Percentiles rank a stretch among this genome's conserved stretches.
Evolutionary conservation across 257 asterid genomes (phyloP).

Genomic region (Solanum arcanum): DNA sequence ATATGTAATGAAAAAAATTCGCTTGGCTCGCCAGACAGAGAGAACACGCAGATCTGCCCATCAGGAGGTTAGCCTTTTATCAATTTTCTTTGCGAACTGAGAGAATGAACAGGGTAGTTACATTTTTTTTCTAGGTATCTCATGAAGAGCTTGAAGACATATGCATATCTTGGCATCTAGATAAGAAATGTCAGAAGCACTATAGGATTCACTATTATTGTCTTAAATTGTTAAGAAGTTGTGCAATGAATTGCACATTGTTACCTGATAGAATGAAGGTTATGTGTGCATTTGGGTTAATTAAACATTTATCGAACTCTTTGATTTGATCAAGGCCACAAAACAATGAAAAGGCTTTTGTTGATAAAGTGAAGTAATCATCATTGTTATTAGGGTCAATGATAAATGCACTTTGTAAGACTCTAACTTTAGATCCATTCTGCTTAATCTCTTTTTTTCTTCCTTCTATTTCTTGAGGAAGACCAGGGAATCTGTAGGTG

Average conservation of each 20-base stretch:
- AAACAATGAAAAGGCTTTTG: not conserved
- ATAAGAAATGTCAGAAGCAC: not conserved
- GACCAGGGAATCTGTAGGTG: not conserved
- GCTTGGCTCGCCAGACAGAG: slow-evolving; percentile 98
- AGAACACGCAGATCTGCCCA: slow-evolving; percentile 98
- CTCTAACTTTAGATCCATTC: not conserved
- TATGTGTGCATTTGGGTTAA: not conserved
- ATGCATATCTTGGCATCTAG: not conserved
- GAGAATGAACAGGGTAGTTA: not conserved
- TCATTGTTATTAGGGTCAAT: not conserved
- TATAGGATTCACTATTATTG: not conserved
- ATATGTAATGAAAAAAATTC: slow-evolving; percentile 94
- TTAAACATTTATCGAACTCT: not conserved
- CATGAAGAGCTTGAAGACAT: not conserved
- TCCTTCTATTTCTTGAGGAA: not conserved
- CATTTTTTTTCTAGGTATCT: not conserved
- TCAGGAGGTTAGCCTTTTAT: slow-evolving; percentile 54
- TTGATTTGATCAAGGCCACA: not conserved
- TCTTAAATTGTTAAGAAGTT: not conserved
- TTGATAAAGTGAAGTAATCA: not conserved
- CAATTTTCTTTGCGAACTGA: not conserved
- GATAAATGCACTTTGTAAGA: not conserved
- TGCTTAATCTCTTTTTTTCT: not conserved
- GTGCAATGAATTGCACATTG: not conserved
- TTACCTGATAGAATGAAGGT: not conserved